Base-by-base conservation (phyloP, 768 basidiomycete genomes). In the Hortiboletus flavorubellus region DNA sequence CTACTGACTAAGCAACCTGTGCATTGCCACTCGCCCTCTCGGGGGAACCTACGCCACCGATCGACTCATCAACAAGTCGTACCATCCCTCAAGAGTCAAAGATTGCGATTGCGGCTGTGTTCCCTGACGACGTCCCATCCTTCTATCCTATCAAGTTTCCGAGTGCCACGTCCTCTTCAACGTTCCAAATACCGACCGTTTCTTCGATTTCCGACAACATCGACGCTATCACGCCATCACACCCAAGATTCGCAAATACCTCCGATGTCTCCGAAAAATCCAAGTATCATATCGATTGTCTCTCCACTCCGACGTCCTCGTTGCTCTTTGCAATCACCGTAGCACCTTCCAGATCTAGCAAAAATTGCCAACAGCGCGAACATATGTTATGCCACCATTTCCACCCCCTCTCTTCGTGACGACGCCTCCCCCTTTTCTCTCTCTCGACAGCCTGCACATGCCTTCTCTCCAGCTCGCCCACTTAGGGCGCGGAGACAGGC, bases 381-480 rank as follows among this genome's bases (percentile, higher is more conserved):
- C 18, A 31, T 33, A 39, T 37, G 4, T 26, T 8, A 23, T 2
- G 23, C 35, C 40, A 46, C 38, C 35, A 42, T 14, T 21, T 21
- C 21, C 21, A 21, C 21, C 10, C 34, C 21, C n/a, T 14, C 18
- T 33, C 54, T 26, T 44, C 18, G n/a, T 30, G 7, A 47, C 30
- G 44, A 54, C 26, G 2, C 16, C 49, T 30, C 26, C 30, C 23
- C 33, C 16, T 2, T 8, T 51, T 18, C 30, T 21, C 21, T 1
- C n/a, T 8, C 6, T 26, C 26, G n/a, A 37, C 26, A 62, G 55
- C 59, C 55, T 39, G 47, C 43, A 50, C 18, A 48, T 38, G 6
- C 56, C 42, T 51, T 37, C 12, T 63, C 61, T 59, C 61, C 39
- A 59, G 60, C 23, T 46, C 46, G 57, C 61, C 61, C 51, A 59